phyloP scores from a whole-genome alignment of 2,329 filamentous ascomycete genomes.

The Ophiostoma australiae region DNA sequence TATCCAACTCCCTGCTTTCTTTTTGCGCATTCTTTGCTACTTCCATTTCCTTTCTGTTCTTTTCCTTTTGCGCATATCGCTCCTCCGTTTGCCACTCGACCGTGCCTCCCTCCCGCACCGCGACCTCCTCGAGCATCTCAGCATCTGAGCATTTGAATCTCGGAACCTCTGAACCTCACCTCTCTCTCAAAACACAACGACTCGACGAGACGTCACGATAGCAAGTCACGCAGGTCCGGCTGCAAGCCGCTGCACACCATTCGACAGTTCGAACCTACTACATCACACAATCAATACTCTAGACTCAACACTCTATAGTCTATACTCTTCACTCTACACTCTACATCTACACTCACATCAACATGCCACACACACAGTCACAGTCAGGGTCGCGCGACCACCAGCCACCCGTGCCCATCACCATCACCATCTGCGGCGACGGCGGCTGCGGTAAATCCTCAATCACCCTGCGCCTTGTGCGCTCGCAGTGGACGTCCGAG shows the following conservation, averaged over 20 bases:
- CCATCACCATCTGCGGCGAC: constrained; percentile 81
- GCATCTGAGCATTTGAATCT: no score
- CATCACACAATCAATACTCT: not conserved
- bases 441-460: constrained; percentile 81
- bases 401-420: constrained; percentile 51
- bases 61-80: constrained; percentile 8
- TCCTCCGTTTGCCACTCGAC: not conserved
- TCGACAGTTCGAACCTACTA: no score
- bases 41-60: not conserved
- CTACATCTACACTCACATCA: not conserved
- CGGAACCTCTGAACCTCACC: not conserved
- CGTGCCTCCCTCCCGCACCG: not conserved
- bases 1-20: not conserved
- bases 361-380: constrained; percentile 24
- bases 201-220: not conserved
- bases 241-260: not conserved
- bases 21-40: constrained; percentile 8
- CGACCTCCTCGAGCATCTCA: not conserved
- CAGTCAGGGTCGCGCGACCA: constrained; percentile 30
- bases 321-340: not conserved
- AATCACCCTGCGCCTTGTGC: constrained; percentile 76
- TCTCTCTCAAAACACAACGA: not conserved
- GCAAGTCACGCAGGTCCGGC: not conserved
- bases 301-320: not conserved
- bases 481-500: constrained; percentile 78